phyloP scores from a whole-genome alignment of 1,284 basidiomycete genomes.

The Entoloma clypeatum region DNA sequence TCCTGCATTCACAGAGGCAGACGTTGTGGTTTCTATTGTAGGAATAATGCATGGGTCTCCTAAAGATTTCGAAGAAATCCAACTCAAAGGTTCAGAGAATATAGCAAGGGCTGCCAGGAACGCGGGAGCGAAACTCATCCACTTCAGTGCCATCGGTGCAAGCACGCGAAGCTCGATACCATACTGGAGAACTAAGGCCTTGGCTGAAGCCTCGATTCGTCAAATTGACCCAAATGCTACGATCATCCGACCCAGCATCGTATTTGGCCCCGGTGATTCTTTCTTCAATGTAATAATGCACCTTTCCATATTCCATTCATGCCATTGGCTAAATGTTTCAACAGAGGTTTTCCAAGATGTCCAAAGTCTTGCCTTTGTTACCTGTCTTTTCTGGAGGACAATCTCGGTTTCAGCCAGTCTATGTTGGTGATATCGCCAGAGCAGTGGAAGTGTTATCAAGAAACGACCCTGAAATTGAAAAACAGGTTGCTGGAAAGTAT shows the following conservation, averaged over 20 bases:
- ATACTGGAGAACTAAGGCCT: constrained; percentile 59
- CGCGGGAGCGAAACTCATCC: constrained; percentile 52
- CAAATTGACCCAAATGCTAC: constrained; percentile 49
- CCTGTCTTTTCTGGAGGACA: constrained; percentile 70
- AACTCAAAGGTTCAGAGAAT: constrained; percentile 62
- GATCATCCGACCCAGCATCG: constrained; percentile 62
- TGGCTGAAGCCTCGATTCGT: constrained; percentile 54
- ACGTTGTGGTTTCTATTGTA: constrained; percentile 59
- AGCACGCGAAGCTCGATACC: constrained; percentile 44
- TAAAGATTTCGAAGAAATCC: constrained; percentile 54
- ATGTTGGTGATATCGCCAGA: constrained; percentile 59
- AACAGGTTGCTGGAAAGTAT: constrained; percentile 48
- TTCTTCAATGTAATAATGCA: constrained; percentile 56
- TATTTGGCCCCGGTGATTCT: constrained; percentile 70
- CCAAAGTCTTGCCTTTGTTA: constrained; percentile 59
- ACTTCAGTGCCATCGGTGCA: constrained; percentile 62
- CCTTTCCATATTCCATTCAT: constrained; percentile 1
- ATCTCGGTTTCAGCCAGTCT: constrained; percentile 68
- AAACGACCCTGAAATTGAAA: constrained; percentile 36
- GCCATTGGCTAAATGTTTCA: not conserved
- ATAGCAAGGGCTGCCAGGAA: constrained; percentile 48
- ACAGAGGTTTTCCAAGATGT: constrained; percentile 59
- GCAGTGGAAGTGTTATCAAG: constrained; percentile 58
- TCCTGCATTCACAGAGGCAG: constrained; percentile 48
- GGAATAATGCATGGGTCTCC: constrained; percentile 58